phyloP scores from a whole-genome alignment of 257 asterid species.

The Phtheirospermum japonicum region DNA sequence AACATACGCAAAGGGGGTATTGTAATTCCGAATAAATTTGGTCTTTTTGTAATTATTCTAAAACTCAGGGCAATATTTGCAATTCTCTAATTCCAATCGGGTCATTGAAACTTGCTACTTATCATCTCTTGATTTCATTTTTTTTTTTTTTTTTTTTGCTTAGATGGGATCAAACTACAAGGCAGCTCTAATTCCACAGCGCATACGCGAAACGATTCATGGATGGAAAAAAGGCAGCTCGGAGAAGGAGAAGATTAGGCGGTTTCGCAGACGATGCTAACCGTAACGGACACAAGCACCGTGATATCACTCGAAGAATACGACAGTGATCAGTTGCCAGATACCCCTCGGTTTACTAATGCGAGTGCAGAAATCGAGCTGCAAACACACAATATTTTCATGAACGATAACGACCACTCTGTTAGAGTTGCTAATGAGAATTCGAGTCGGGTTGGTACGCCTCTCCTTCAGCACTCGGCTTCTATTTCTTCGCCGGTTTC shows the following conservation, averaged over 20 bases:
- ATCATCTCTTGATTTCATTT: not conserved
- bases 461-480: conserved; percentile 59
- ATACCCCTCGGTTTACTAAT: conserved; percentile 44
- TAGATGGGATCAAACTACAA: conserved; percentile 89
- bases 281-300: conserved; percentile 66
- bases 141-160: not conserved
- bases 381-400: conserved; percentile 29
- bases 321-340: conserved; percentile 40
- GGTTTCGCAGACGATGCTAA: conserved; percentile 48
- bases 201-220: conserved; percentile 66
- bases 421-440: conserved; percentile 25
- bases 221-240: conserved; percentile 77
- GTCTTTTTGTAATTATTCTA: not conserved
- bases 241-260: conserved; percentile 58
- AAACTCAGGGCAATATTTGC: not conserved
- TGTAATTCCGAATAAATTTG: not conserved
- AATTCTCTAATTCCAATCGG: not conserved
- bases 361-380: conserved; percentile 44
- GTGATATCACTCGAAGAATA: conserved; percentile 59
- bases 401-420: not conserved
- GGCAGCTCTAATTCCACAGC: conserved; percentile 67
- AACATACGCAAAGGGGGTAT: not conserved
- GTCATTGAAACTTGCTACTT: not conserved
- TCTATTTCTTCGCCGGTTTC: conserved; percentile 47
- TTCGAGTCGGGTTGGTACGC: conserved; percentile 41